Conservation (phyloP, 306 rosid species). For the Fragaria nilgerrensis region DNA sequence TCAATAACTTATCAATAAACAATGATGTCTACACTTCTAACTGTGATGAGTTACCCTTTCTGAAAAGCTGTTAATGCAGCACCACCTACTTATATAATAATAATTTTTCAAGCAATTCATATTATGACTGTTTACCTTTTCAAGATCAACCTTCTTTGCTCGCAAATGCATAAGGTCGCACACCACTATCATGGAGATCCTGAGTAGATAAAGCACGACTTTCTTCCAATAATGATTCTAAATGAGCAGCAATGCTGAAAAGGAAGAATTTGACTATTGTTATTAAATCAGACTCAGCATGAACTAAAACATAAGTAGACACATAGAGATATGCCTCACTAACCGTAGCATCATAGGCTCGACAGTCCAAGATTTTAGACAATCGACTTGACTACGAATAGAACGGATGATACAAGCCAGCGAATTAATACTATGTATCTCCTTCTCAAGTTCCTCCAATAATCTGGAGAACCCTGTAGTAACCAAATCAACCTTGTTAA, state of each 20-base stretch:
- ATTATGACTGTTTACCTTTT: conserved; percentile 50
- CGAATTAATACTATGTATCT: conserved; percentile 72
- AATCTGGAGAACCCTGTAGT: conserved; percentile 58
- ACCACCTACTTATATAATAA: background rate
- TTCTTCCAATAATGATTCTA: conserved; percentile 71
- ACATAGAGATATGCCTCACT: conserved; percentile 27
- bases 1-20: background rate
- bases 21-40: background rate
- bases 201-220: conserved; percentile 50
- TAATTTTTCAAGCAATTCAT: conserved; percentile 17
- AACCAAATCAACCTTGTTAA: conserved; percentile 96
- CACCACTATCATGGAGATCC: conserved; percentile 71
- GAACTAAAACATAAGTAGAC: conserved; percentile 10
- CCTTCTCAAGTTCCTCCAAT: conserved; percentile 76
- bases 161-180: conserved; percentile 75
- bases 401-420: conserved; percentile 75
- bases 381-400: conserved; percentile 77
- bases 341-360: conserved; percentile 69
- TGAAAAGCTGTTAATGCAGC: background rate
- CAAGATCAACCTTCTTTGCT: conserved; percentile 58
- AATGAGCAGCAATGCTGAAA: conserved; percentile 62
- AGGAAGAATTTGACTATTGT: background rate
- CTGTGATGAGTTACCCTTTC: background rate
- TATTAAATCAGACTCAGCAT: conserved; percentile 10
- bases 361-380: conserved; percentile 69